Base-by-base conservation (phyloP, 768 basidiomycete genomes). In the Podaxis sp. region DNA sequence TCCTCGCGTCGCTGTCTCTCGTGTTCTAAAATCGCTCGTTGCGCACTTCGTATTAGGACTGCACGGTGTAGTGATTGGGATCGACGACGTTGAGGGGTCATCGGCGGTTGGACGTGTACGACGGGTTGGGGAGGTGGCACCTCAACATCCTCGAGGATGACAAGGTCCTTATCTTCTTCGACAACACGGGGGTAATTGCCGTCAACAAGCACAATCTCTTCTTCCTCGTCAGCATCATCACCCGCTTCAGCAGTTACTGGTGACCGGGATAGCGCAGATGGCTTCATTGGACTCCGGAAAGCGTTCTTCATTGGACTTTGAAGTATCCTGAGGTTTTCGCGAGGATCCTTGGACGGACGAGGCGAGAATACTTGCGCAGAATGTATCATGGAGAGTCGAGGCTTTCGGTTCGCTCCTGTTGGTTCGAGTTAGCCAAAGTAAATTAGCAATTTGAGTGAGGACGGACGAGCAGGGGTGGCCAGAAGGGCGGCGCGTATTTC, bases 321-420 rank as follows among this genome's bases (percentile, higher is more conserved):
- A 3, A 91, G 77, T 35, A 88, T 75, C 6, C 82, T 77, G 1
- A 91, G 77, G 62, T 89, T 89, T 68, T 85, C 85, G 32, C 76
- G 72, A 1, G 87, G 85, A 66, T 88, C 79, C 2, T 73, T 70
- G 37, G 82, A 84, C 0, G 85, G 86, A 3, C 82, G 72, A 1
- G 89, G 90, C 0, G 84, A 82, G 71, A 90, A 89, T 4, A 92
- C 88, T 65, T 89, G 82, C 0, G 87, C 87, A 57, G 84, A 84
- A 25, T 84, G 78, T 36, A 92, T 89, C 86, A 92, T 88, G 1
- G 87, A 89, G 61, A 92, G 79, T 28, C 89, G 83, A 1, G 87
- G 77, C 2, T 81, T 77, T 21, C 83, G 77, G 53, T 77, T 77
- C 23, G 67, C 74, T 56, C 67, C 73, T 71, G 66, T 42, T 46